Evolutionary conservation across 169 alveolate species (phyloP), one percentile per base, ranked within the genome.

Genomic region (Amoebophrya sp.): DNA sequence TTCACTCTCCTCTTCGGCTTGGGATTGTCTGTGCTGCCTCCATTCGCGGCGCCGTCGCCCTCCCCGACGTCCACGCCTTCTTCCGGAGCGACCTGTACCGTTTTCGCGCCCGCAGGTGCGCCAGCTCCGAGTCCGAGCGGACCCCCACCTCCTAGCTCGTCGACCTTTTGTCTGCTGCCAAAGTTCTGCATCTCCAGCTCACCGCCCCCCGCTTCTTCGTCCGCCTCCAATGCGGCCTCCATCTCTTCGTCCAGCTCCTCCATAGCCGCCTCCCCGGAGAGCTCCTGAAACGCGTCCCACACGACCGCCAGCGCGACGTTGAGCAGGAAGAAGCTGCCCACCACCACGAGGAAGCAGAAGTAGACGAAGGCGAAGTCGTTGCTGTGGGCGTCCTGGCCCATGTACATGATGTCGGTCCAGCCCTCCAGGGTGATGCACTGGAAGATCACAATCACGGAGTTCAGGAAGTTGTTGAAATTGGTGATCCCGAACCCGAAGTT

Each of bases 381-480:
- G 34, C 45, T n/a, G 41, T 88, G 90, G 20, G 70, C 58, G 70
- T 88, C 90, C 41, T 88, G 90, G 26, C 91, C 78, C 90, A 50
- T 91, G 41, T 92, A 94, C 96, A 95, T 95, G 23, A 91, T 88
- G 2, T 89, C 89, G 40, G 95, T 92, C 95, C 96, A 95, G 0
- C 96, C 96, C 88, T 93, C 95, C 38, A 95, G 88, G n/a, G 95
- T 93, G 41, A 94, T 88, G 78, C 70, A 88, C 41, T 88, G 90
- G 90, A 88, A 88, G 0, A 88, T 58, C 29, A 58, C 50, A 41
- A 88, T 29, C 41, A 58, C 90, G n/a, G 90, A 31, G 69, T 58
- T 58, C 70, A 42, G 90, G 34, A 88, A 39, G 41, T 42, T 88
- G 70, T 90, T 69, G 58, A 90, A 87, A 4, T 48, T 50, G 16